Percentiles rank a stretch among this genome's conserved stretches.
These are phyloP conservation scores for Geranium brycei DNA, from an alignment of 345 rosid species.

Conservation along the genomic window DNA sequence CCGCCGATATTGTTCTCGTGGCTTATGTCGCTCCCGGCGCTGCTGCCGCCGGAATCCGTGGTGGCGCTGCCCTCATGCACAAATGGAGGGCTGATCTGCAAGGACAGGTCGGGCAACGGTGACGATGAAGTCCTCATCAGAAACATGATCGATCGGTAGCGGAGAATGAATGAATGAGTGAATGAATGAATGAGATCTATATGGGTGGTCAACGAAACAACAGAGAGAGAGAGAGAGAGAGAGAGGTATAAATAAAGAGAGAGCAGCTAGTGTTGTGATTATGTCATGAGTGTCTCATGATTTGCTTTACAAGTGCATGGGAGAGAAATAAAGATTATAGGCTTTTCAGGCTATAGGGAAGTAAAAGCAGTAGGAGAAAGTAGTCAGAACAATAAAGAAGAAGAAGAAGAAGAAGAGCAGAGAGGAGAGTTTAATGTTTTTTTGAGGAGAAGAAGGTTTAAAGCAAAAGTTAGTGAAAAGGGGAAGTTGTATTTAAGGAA, in stretches of 20 bases:
- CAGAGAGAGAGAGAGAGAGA: too few relatives aligned
- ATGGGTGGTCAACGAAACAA: too few relatives aligned
- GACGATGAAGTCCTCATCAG: too few relatives aligned
- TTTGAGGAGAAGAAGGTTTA: slow-evolving; percentile 10
- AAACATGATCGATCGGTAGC: neutral
- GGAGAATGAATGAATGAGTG: neutral
- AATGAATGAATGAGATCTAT: too few relatives aligned
- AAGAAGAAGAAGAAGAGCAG: neutral
- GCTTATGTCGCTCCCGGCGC: slow-evolving; percentile 46
- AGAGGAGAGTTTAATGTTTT: too few relatives aligned
- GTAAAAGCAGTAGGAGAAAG: slow-evolving; percentile 9
- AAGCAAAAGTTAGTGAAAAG: slow-evolving; percentile 25
- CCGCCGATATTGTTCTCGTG: slow-evolving; percentile 29
- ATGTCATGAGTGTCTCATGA: slow-evolving; percentile 76
- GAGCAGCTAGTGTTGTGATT: slow-evolving; percentile 41
- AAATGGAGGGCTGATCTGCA: slow-evolving; percentile 71
- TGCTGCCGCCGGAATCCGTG: slow-evolving; percentile 12
- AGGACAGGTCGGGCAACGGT: slow-evolving; percentile 53
- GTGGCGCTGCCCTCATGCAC: too few relatives aligned
- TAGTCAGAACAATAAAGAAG: neutral
- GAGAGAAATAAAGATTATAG: slow-evolving; percentile 1
- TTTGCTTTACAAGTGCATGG: slow-evolving; percentile 28
- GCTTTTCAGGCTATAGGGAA: neutral
- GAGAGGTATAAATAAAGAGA: neutral
- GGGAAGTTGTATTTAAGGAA: slow-evolving; percentile 22